A percentile compares a stretch with the other conserved stretches of the same genome.
Evolutionary conservation across 2,329 filamentous ascomycete species (phyloP).

Genomic region (Xylaria sp.): DNA sequence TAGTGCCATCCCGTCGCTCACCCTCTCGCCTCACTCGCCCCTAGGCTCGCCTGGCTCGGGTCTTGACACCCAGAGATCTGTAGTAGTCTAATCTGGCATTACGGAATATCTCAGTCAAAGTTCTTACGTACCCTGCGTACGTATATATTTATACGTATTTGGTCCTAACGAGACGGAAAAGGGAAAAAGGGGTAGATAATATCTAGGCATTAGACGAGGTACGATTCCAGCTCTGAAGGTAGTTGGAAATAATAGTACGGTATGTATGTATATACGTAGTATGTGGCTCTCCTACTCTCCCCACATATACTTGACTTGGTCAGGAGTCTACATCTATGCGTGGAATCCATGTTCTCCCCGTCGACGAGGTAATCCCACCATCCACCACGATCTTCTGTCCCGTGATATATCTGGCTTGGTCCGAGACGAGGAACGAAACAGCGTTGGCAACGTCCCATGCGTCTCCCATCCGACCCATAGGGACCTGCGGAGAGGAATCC

Average conservation of each 20-base stretch:
- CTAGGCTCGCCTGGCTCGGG: neutral
- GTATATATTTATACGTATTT: too few species aligned
- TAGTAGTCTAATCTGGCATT: neutral
- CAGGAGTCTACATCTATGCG: neutral
- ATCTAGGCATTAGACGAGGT: too few species aligned
- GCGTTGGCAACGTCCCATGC: constrained; percentile 69
- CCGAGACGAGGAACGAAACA: constrained; percentile 66
- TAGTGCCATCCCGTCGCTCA: too few species aligned
- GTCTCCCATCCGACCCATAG: constrained; percentile 68
- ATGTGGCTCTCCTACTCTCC: too few species aligned
- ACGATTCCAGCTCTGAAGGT: too few species aligned
- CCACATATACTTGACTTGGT: too few species aligned
- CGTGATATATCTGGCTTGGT: constrained; percentile 70
- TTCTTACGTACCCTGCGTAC: too few species aligned
- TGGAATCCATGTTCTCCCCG: constrained; percentile 43
- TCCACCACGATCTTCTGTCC: constrained; percentile 65
- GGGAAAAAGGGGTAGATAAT: too few species aligned
- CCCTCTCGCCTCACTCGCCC: neutral
- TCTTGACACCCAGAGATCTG: neutral
- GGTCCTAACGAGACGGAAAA: too few species aligned
- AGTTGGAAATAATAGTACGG: too few species aligned
- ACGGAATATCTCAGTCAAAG: too few species aligned
- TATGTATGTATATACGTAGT: too few species aligned
- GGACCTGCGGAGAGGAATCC: constrained; percentile 49
- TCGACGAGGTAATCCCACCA: constrained; percentile 57